Conservation (phyloP, 768 basidiomycete species). For the Termitomyces eurrhizus region DNA sequence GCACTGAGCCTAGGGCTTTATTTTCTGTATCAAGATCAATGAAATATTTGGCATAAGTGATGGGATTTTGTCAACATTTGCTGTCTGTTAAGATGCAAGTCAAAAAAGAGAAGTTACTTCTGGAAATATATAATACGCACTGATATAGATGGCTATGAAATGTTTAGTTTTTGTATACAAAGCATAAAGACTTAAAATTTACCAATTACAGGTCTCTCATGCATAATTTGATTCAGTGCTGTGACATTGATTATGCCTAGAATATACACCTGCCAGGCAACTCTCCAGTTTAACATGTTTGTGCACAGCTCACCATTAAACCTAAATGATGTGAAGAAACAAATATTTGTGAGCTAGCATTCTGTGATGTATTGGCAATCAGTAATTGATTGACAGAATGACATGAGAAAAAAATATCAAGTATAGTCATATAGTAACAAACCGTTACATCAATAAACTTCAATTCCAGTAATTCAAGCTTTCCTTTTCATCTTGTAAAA, state of each 20-base stretch:
- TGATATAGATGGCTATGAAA: constrained; percentile 48
- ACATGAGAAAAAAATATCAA: too few species aligned
- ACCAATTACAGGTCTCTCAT: constrained; percentile 77
- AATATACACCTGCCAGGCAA: constrained; percentile 72
- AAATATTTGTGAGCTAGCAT: too few species aligned
- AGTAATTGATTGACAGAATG: too few species aligned
- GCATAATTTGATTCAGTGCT: constrained; percentile 60
- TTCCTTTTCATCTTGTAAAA: too few species aligned
- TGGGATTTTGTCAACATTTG: constrained; percentile 57
- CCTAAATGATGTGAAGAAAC: too few species aligned
- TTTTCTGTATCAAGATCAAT: constrained; percentile 55
- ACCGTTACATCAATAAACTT: too few species aligned
- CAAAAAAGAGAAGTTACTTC: neutral
- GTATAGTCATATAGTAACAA: constrained; percentile 21
- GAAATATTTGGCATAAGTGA: constrained; percentile 54
- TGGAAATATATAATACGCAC: constrained; percentile 23
- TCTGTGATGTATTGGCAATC: too few species aligned
- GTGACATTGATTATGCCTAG: constrained; percentile 59
- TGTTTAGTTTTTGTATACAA: neutral
- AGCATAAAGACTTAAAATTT: constrained; percentile 13
- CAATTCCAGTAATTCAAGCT: too few species aligned
- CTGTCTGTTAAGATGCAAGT: constrained; percentile 47
- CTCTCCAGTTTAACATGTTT: constrained; percentile 64
- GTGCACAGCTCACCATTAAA: constrained; percentile 55
- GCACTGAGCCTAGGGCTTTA: constrained; percentile 11